phyloP scores from a whole-genome alignment of 2,329 filamentous ascomycete genomes.

The Didymella sp. region DNA sequence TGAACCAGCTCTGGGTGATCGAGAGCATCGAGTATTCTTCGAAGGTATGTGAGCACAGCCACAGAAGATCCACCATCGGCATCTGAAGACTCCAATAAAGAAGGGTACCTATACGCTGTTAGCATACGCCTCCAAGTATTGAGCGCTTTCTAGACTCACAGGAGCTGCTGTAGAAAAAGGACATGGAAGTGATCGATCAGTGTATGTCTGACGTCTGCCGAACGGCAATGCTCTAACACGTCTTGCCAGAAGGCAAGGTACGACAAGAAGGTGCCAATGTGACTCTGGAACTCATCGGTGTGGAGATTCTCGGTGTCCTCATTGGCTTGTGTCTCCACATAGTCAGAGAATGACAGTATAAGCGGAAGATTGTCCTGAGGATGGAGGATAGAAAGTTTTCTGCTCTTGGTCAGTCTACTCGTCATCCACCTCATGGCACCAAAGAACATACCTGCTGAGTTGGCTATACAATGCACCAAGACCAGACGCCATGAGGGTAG shows the following conservation, averaged over 20 bases:
- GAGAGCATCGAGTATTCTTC: conserved; percentile 86
- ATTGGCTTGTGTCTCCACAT: conserved; percentile 73
- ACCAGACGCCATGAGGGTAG: conserved; percentile 95
- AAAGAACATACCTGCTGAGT: conserved; percentile 62
- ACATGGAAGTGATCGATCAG: conserved; percentile 96
- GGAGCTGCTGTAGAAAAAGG: conserved; percentile 89
- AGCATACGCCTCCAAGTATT: conserved; percentile 12
- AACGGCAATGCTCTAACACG: conserved; percentile 93
- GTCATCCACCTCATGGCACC: neutral
- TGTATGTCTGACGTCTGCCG: conserved; percentile 88
- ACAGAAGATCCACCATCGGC: conserved; percentile 96
- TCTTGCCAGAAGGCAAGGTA: conserved; percentile 98
- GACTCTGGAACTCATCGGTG: conserved; percentile 77
- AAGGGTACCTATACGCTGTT: conserved; percentile 74
- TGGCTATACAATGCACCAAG: conserved; percentile 79
- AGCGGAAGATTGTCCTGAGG: conserved; percentile 77
- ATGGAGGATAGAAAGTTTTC: conserved; percentile 83
- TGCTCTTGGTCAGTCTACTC: conserved; percentile 38
- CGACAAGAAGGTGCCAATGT: conserved; percentile 91
- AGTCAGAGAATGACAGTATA: conserved; percentile 88
- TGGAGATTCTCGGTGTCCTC: conserved; percentile 73
- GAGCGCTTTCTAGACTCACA: conserved; percentile 63
- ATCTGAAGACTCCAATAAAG: conserved; percentile 93
- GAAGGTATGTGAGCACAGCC: conserved; percentile 91
- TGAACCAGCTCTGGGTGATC: conserved; percentile 95